These are phyloP conservation scores for Amaranthus cruentus DNA, from an alignment of 148 eudicot genomes.

Conservation along the genomic window DNA sequence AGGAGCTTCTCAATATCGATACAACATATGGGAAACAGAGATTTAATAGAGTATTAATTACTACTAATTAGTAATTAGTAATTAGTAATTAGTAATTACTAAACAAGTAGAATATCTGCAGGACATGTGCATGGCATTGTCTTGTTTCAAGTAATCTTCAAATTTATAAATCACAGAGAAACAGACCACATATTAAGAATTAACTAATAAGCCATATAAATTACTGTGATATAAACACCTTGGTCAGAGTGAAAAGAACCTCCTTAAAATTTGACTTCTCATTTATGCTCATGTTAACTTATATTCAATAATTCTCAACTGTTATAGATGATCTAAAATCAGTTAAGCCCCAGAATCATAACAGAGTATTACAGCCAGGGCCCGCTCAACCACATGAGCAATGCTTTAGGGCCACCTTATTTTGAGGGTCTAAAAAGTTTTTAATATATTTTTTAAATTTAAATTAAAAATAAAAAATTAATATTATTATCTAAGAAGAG, in stretches of 20 bases:
- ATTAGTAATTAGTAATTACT: not conserved
- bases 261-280: constrained; percentile 21
- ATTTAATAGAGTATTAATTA: constrained; percentile 3
- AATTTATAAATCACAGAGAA: constrained; percentile 11
- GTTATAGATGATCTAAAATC: not conserved
- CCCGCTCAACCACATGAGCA: too few species aligned
- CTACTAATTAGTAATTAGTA: not conserved
- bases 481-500: too few species aligned
- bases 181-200: constrained; percentile 8
- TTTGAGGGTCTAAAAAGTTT: too few species aligned
- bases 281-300: constrained; percentile 19
- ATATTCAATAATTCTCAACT: constrained; percentile 10
- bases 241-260: constrained; percentile 14
- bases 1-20: constrained; percentile 34
- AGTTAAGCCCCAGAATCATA: not conserved
- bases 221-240: constrained; percentile 19
- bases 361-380: not conserved
- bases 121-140: constrained; percentile 60
- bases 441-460: too few species aligned
- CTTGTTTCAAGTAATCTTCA: constrained; percentile 34
- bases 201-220: constrained; percentile 7
- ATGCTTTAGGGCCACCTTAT: too few species aligned
- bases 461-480: too few species aligned
- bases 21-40: constrained; percentile 25
- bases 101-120: constrained; percentile 30